These are phyloP conservation scores for Sporisorium reilianum DNA, from an alignment of 1,284 basidiomycete genomes.

Conservation along the genomic window DNA sequence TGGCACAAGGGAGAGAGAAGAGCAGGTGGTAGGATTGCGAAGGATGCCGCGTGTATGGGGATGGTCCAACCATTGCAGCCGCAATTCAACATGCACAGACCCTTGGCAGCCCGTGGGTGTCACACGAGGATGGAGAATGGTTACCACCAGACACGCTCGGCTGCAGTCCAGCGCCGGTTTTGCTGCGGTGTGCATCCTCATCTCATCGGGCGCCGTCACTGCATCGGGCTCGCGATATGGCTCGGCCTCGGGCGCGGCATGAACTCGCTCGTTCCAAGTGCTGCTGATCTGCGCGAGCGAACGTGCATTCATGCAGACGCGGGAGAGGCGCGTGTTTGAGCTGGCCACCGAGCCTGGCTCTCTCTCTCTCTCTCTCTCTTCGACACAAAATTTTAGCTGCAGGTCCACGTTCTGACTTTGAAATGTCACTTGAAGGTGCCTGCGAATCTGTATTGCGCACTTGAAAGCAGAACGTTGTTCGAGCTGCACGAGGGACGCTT, in stretches of 20 bases:
- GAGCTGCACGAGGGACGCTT: constrained; percentile 28
- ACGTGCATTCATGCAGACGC: constrained; percentile 4
- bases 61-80: too few relatives aligned
- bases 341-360: too few relatives aligned
- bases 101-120: too few relatives aligned
- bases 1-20: neutral
- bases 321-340: neutral
- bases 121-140: neutral
- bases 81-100: too few relatives aligned
- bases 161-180: too few relatives aligned
- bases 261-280: too few relatives aligned
- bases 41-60: neutral
- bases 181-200: neutral
- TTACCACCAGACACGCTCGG: too few relatives aligned
- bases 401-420: constrained; percentile 32
- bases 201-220: neutral
- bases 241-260: neutral
- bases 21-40: too few relatives aligned
- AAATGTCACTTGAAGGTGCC: constrained; percentile 1
- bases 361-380: too few relatives aligned
- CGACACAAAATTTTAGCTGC: constrained; percentile 17
- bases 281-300: neutral
- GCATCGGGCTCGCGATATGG: neutral
- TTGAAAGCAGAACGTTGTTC: neutral
- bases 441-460: neutral